Evolutionary conservation across 495 filamentous ascomycete species (phyloP).

Genomic region (Xylaria nigripes): DNA sequence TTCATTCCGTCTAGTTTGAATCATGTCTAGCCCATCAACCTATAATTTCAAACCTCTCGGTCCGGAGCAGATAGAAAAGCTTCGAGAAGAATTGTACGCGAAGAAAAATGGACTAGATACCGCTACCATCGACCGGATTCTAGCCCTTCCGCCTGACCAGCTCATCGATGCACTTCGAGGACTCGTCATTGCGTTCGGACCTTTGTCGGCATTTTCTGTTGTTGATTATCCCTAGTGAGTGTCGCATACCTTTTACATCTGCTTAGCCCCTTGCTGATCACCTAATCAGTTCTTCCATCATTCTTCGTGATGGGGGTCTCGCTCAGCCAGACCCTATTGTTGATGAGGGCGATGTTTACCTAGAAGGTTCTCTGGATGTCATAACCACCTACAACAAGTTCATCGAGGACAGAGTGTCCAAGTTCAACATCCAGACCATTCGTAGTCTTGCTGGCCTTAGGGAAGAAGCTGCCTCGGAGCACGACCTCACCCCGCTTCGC

Average conservation of each 20-base stretch:
- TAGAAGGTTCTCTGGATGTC: too few species aligned
- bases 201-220: conserved; percentile 2
- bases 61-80: background rate
- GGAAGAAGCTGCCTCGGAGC: background rate
- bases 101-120: background rate
- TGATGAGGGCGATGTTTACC: background rate
- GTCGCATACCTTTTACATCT: background rate
- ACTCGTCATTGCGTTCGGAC: background rate
- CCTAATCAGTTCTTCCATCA: background rate
- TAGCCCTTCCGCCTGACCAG: background rate
- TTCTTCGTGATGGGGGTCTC: background rate
- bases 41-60: background rate
- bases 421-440: background rate
- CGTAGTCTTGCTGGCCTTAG: conserved; percentile 1
- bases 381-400: conserved; percentile 2
- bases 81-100: conserved; percentile 1
- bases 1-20: too few species aligned
- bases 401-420: conserved; percentile 3
- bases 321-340: background rate
- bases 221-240: background rate
- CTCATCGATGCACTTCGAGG: background rate
- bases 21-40: too few species aligned
- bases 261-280: background rate
- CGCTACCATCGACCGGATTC: background rate
- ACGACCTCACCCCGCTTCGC: background rate